These are phyloP conservation scores for Cytospora paraplurivora DNA, from an alignment of 2,329 filamentous ascomycete species.

Conservation along the genomic window DNA sequence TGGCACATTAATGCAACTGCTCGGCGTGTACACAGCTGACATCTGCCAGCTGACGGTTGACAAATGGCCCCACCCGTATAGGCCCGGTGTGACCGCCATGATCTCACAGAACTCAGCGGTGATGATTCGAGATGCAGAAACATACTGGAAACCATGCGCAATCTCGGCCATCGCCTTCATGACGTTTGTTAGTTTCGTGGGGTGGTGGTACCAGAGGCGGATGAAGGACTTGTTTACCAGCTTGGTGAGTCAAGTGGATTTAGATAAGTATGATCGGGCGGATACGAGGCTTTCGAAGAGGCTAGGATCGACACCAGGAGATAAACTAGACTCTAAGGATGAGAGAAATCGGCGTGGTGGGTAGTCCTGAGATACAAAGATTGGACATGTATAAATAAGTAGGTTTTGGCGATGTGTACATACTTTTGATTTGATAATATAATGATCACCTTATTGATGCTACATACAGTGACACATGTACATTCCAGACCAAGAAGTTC, in stretches of 20 bases:
- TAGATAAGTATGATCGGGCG: slow-evolving; percentile 12
- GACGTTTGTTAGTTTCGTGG: slow-evolving; percentile 32
- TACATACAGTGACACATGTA: too few relatives aligned
- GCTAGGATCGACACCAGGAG: too few relatives aligned
- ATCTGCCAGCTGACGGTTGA: slow-evolving; percentile 28
- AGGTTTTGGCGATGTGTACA: too few relatives aligned
- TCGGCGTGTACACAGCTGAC: slow-evolving; percentile 33
- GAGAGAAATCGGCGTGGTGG: not conserved
- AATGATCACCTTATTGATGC: too few relatives aligned
- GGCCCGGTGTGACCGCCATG: slow-evolving; percentile 1
- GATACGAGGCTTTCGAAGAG: not conserved
- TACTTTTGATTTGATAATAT: too few relatives aligned
- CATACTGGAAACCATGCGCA: slow-evolving; percentile 32
- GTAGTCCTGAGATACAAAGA: too few relatives aligned
- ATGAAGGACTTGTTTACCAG: slow-evolving; percentile 33
- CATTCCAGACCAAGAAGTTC: too few relatives aligned
- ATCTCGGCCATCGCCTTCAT: slow-evolving; percentile 34
- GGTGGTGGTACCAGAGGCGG: slow-evolving; percentile 37
- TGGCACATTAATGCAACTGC: slow-evolving; percentile 34
- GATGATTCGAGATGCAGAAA: slow-evolving; percentile 17
- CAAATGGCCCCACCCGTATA: slow-evolving; percentile 30
- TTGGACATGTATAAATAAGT: too few relatives aligned
- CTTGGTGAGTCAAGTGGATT: slow-evolving; percentile 12
- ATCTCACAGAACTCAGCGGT: slow-evolving; percentile 3
- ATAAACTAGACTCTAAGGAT: not conserved